Percentiles rank a stretch among this genome's conserved stretches.
phyloP scores from a whole-genome alignment of 176 grass and related monocot genomes.

The Poa annua region DNA sequence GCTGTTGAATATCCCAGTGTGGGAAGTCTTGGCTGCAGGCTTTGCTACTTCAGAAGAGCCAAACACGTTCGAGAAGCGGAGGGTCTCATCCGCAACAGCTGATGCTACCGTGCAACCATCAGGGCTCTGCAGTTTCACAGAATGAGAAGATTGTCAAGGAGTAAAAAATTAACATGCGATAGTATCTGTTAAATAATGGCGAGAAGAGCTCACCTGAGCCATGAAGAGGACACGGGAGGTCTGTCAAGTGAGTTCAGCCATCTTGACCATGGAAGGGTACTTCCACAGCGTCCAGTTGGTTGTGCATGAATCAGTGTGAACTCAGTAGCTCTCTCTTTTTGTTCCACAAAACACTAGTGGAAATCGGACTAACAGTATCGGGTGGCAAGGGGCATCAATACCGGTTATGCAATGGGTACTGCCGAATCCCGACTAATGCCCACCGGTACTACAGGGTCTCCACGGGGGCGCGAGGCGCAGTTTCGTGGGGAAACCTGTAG shows the following conservation, averaged over 20 bases:
- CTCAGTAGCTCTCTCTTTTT: constrained; percentile 57
- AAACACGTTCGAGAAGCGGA: constrained; percentile 76
- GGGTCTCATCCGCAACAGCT: constrained; percentile 64
- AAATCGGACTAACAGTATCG: no score
- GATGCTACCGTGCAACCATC: constrained; percentile 69
- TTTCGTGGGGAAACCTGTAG: no score
- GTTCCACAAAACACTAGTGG: no score
- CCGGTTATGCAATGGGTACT: no score
- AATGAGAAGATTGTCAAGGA: constrained; percentile 19
- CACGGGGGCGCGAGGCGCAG: no score
- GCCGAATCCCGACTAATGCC: no score
- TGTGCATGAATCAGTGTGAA: constrained; percentile 47
- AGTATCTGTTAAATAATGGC: background rate
- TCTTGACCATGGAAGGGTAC: constrained; percentile 54
- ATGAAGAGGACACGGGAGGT: constrained; percentile 45
- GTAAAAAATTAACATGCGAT: background rate
- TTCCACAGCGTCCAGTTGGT: constrained; percentile 49
- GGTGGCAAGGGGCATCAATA: no score
- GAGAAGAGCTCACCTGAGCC: constrained; percentile 20
- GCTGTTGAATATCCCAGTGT: constrained; percentile 63
- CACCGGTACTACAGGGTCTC: no score
- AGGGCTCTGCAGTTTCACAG: constrained; percentile 56
- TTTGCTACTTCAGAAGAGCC: constrained; percentile 58
- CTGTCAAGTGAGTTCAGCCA: constrained; percentile 46
- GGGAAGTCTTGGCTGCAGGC: constrained; percentile 49